Conservation (phyloP, 176 grass and related monocot species). For the Musa itinerans region DNA sequence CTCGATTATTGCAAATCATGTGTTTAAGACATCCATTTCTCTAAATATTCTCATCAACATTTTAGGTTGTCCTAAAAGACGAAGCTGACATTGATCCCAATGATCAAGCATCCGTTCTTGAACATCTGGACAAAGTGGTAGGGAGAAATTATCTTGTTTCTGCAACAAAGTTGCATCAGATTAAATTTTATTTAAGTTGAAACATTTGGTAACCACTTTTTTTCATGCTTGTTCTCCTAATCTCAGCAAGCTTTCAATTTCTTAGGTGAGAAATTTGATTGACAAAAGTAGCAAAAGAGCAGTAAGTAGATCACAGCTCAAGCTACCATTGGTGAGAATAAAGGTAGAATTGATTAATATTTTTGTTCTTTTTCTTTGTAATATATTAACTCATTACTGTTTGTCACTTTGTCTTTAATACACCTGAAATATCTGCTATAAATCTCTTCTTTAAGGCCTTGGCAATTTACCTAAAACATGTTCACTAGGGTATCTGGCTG, state of each 20-base stretch:
- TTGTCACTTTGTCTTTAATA: background rate
- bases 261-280: conserved; percentile 67
- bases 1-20: background rate
- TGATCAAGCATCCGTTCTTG: conserved; percentile 36
- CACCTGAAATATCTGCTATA: background rate
- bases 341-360: conserved; percentile 33
- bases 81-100: conserved; percentile 47
- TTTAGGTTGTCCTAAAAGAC: conserved; percentile 68
- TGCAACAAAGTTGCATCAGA: no score
- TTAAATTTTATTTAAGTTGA: background rate
- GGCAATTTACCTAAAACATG: background rate
- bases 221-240: conserved; percentile 4
- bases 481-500: background rate
- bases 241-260: conserved; percentile 3
- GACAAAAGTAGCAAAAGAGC: conserved; percentile 38
- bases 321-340: conserved; percentile 71
- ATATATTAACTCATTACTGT: background rate
- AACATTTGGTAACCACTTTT: background rate
- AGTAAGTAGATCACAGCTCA: conserved; percentile 30
- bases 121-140: conserved; percentile 75
- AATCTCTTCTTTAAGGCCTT: background rate
- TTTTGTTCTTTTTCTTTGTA: background rate
- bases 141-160: background rate
- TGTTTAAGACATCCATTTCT: background rate
- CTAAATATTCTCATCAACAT: conserved; percentile 1